These are phyloP conservation scores for Coemansia sp. DNA, from an alignment of 192 early-diverging fungal species.

Conservation along the genomic window DNA sequence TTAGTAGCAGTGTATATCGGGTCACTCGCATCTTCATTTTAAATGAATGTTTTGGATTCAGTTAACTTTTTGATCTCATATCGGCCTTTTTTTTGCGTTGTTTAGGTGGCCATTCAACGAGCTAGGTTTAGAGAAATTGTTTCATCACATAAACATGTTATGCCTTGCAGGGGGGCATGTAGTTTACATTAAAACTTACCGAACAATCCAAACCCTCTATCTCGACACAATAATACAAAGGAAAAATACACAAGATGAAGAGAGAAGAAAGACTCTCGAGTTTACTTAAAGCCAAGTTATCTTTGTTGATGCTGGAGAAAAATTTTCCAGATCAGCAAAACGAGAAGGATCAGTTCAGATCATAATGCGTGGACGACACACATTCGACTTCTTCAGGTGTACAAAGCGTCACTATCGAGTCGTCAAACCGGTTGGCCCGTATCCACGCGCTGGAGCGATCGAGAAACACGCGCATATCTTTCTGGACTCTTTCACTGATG, in stretches of 20 bases:
- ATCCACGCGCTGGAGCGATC: slow-evolving; percentile 23
- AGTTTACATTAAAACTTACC: not conserved
- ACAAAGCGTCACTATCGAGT: not conserved
- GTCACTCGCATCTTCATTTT: not conserved
- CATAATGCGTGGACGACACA: not conserved
- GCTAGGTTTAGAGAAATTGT: slow-evolving; percentile 75
- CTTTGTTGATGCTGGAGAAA: not conserved
- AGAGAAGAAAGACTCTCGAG: not conserved
- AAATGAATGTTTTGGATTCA: slow-evolving; percentile 4
- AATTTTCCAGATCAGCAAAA: slow-evolving; percentile 11
- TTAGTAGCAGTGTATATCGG: not conserved
- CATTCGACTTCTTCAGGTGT: not conserved
- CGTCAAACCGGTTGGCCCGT: slow-evolving; percentile 21
- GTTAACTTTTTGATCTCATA: slow-evolving; percentile 30
- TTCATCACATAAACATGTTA: slow-evolving; percentile 45
- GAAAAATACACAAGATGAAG: slow-evolving; percentile 9
- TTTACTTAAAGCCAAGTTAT: not conserved
- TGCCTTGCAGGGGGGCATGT: not conserved
- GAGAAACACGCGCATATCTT: slow-evolving; percentile 26
- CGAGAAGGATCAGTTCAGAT: not conserved
- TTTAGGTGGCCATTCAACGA: slow-evolving; percentile 61
- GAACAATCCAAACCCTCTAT: not conserved
- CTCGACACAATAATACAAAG: slow-evolving; percentile 14
- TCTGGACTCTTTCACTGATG: not conserved
- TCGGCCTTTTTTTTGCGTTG: slow-evolving; percentile 35